Percentiles rank a stretch among this genome's conserved stretches.
phyloP scores from a whole-genome alignment of 2,329 filamentous ascomycete species.

The Aspergillus sergii region DNA sequence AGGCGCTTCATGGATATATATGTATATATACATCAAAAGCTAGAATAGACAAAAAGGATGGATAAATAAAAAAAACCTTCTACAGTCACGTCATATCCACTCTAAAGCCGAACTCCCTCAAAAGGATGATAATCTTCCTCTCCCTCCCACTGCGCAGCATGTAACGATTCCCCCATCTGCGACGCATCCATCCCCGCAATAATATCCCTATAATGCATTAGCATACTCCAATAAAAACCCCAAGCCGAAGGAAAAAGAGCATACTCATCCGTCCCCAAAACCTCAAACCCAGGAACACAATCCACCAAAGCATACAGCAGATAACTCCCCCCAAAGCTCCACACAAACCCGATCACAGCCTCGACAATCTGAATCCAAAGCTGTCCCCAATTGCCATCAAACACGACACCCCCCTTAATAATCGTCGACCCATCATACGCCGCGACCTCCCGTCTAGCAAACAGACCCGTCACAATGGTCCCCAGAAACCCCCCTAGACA shows the following conservation, averaged over 20 bases:
- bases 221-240: not conserved
- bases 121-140: conserved; percentile 33
- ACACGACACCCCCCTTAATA: conserved; percentile 55
- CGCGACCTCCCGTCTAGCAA: conserved; percentile 55
- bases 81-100: not conserved
- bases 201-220: conserved; percentile 37
- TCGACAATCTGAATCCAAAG: conserved; percentile 55
- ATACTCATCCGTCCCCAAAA: conserved; percentile 56
- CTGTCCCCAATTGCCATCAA: conserved; percentile 56
- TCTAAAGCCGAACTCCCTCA: conserved; percentile 14
- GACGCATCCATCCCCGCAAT: conserved; percentile 53
- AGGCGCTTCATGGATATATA: conserved; percentile 5
- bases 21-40: not conserved
- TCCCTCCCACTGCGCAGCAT: conserved; percentile 39
- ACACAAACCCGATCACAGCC: conserved; percentile 54
- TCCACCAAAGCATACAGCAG: conserved; percentile 55
- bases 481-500: conserved; percentile 56
- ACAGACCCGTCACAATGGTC: conserved; percentile 55
- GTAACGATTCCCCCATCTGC: conserved; percentile 53
- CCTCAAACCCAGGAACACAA: conserved; percentile 56
- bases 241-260: conserved; percentile 22
- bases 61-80: not conserved
- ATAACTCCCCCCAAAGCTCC: conserved; percentile 55
- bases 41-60: not conserved
- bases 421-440: conserved; percentile 52